Percentiles rank a stretch among this genome's conserved stretches.
Conservation (phyloP, 1,284 basidiomycete species). For the Cryptococcus maquisensis region DNA sequence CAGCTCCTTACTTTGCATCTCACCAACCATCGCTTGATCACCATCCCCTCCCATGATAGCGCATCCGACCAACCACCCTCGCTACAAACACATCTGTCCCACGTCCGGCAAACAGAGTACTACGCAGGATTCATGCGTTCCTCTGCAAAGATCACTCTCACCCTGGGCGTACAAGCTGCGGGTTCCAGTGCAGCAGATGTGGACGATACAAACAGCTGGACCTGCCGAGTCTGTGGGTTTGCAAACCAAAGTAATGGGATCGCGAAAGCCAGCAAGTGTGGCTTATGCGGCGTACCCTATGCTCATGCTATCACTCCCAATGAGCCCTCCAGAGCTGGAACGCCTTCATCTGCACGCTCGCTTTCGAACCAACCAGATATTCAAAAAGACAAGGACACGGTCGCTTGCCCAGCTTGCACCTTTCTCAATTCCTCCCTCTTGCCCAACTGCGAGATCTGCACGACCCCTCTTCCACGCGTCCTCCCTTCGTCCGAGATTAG, state of each 20-base stretch:
- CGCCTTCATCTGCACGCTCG: background rate
- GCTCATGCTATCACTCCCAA: background rate
- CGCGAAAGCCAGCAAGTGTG: slow-evolving; percentile 54
- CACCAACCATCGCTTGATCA: slow-evolving; percentile 67
- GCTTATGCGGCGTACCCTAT: slow-evolving; percentile 58
- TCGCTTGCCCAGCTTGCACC: slow-evolving; percentile 81
- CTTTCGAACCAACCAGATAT: background rate
- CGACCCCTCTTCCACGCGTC: slow-evolving; percentile 56
- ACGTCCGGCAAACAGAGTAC: slow-evolving; percentile 74
- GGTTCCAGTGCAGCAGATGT: background rate
- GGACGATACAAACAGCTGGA: slow-evolving; percentile 55
- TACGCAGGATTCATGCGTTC: slow-evolving; percentile 90
- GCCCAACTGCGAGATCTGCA: slow-evolving; percentile 80
- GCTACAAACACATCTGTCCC: slow-evolving; percentile 58
- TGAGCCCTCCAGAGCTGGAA: background rate
- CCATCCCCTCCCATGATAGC: slow-evolving; percentile 25
- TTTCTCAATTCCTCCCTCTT: slow-evolving; percentile 83
- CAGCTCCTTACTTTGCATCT: slow-evolving; percentile 68
- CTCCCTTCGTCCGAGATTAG: background rate
- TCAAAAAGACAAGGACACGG: slow-evolving; percentile 10
- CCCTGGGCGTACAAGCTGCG: slow-evolving; percentile 50
- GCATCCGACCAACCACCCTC: slow-evolving; percentile 52
- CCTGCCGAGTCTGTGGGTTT: slow-evolving; percentile 79
- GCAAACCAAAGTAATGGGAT: slow-evolving; percentile 59
- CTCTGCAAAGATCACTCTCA: slow-evolving; percentile 80